Evolutionary conservation across 2,329 filamentous ascomycete genomes (phyloP).

Genomic region (Huntiella moniliformis): DNA sequence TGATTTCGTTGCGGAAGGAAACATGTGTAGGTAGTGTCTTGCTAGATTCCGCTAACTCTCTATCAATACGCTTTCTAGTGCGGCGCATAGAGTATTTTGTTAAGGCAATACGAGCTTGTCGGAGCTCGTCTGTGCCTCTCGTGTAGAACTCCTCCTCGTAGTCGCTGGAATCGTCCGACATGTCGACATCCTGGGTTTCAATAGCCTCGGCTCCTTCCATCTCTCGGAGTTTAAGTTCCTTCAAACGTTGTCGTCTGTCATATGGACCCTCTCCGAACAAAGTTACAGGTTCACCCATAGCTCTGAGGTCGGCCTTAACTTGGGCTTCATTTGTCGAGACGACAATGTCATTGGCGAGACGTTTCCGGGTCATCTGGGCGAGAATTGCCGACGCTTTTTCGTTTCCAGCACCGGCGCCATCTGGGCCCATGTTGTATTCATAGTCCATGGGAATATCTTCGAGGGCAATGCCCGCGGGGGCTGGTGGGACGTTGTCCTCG

Average conservation of each 20-base stretch:
- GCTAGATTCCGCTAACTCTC: constrained; percentile 60
- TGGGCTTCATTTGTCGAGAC: constrained; percentile 87
- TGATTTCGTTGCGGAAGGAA: constrained; percentile 76
- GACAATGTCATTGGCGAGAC: constrained; percentile 68
- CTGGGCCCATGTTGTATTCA: constrained; percentile 54
- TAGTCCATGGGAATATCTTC: constrained; percentile 46
- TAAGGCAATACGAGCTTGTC: constrained; percentile 61
- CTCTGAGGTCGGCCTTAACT: constrained; percentile 62
- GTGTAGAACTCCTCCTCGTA: constrained; percentile 94
- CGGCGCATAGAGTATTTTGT: constrained; percentile 69
- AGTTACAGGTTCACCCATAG: constrained; percentile 83
- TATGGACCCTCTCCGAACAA: constrained; percentile 79
- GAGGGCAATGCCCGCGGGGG: constrained; percentile 23
- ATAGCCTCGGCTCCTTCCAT: constrained; percentile 38
- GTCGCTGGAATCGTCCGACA: constrained; percentile 35
- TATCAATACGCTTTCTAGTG: constrained; percentile 56
- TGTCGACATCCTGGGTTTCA: constrained; percentile 15
- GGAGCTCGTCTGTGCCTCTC: constrained; percentile 52
- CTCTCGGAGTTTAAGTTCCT: constrained; percentile 59
- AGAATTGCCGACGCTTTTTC: constrained; percentile 74
- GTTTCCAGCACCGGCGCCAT: constrained; percentile 41
- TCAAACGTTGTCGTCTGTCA: constrained; percentile 70
- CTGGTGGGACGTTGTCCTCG: constrained; percentile 27
- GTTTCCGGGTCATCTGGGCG: constrained; percentile 78
- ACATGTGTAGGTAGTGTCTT: constrained; percentile 82